Evolutionary conservation across 768 basidiomycete species (phyloP).

Genomic region (Pleurotus platypus): DNA sequence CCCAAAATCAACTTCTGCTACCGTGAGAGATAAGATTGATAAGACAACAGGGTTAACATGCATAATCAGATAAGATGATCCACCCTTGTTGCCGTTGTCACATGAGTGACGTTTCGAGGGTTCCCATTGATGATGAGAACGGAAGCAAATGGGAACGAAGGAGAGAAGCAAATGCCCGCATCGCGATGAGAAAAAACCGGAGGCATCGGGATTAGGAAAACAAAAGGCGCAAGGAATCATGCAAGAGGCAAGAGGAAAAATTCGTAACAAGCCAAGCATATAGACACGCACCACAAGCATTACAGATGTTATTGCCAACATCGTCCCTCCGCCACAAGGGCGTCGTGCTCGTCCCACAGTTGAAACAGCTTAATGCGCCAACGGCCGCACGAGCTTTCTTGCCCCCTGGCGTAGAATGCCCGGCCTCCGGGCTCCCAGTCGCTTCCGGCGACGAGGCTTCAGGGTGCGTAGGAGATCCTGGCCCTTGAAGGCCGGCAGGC

Average conservation of each 20-base stretch:
- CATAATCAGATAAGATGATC: slow-evolving; percentile 7
- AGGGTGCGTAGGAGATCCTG: slow-evolving; percentile 12
- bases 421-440: slow-evolving; percentile 29
- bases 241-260: slow-evolving; percentile 1
- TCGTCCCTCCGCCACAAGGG: slow-evolving; percentile 89
- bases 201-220: neutral
- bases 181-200: neutral
- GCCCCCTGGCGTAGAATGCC: slow-evolving; percentile 25
- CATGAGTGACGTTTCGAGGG: neutral
- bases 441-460: slow-evolving; percentile 21
- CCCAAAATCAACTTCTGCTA: slow-evolving; percentile 6
- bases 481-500: neutral
- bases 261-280: neutral
- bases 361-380: slow-evolving; percentile 80
- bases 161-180: slow-evolving; percentile 3
- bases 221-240: slow-evolving; percentile 8
- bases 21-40: slow-evolving; percentile 12
- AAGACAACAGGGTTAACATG: neutral
- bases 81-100: slow-evolving; percentile 7
- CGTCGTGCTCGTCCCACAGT: slow-evolving; percentile 87
- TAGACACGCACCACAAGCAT: slow-evolving; percentile 81
- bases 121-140: slow-evolving; percentile 4
- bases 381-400: slow-evolving; percentile 40
- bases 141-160: slow-evolving; percentile 5
- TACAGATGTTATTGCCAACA: slow-evolving; percentile 90